These are phyloP conservation scores for Paramyrothecium sp. DNA, from an alignment of 2,329 filamentous ascomycete genomes.

Conservation along the genomic window DNA sequence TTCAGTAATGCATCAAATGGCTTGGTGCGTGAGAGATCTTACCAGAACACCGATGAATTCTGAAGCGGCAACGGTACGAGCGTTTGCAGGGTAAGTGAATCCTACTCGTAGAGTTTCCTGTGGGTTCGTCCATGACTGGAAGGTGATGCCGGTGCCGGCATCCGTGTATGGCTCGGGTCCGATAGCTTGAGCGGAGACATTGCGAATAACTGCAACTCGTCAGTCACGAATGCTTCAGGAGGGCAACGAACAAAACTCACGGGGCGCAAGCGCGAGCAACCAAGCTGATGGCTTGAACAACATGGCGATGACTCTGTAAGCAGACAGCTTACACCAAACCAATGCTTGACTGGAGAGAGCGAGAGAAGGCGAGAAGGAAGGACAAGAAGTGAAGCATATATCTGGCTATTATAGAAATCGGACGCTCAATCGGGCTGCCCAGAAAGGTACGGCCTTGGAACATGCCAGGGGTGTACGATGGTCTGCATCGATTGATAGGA, in stretches of 20 bases:
- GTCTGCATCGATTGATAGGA: neutral
- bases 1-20: conserved; percentile 3
- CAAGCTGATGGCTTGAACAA: neutral
- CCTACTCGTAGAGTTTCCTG: conserved; percentile 51
- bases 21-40: conserved; percentile 12
- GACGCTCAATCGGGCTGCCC: neutral
- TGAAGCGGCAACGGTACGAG: conserved; percentile 41
- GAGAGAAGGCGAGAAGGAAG: neutral
- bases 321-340: neutral
- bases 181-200: neutral
- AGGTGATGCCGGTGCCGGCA: conserved; percentile 48
- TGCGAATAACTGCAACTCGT: neutral
- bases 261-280: conserved; percentile 1
- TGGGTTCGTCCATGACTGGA: conserved; percentile 46
- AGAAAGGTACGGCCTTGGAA: neutral
- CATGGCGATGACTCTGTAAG: neutral
- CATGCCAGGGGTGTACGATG: neutral
- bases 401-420: neutral
- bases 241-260: neutral
- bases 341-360: no score
- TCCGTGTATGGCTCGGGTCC: conserved; percentile 34
- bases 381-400: neutral
- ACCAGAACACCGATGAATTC: conserved; percentile 63
- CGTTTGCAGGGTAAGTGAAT: conserved; percentile 50
- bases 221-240: neutral